Evolutionary conservation across 2,329 filamentous ascomycete species (phyloP), one percentile per base, ranked within the genome.

Genomic region (Fusarium beomiforme): DNA sequence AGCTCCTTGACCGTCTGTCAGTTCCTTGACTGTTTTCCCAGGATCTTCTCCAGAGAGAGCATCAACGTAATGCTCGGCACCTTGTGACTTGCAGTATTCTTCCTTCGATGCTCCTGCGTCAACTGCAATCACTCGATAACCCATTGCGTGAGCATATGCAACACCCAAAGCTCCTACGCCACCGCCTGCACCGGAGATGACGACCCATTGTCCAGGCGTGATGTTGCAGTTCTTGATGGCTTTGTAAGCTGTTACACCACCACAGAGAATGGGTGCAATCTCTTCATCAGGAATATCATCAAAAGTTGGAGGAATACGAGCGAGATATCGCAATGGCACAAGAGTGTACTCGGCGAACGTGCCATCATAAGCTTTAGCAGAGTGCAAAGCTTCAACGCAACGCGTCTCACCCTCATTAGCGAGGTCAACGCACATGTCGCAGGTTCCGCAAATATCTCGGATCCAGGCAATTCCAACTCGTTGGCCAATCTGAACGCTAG

Each of bases 231-330:
- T 67, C 69, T 82, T 83, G 57, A 83, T 67, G 0, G 80, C 82
- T 64, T 81, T 82, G 63, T 84, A 84, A 4, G 82, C 82, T 3
- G 83, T 84, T 1, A 84, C 81, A 1, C 83, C 83, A 8, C 79
- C 82, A 57, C 83, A 85, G 19, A 84, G 70, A 17, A 85, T 78
- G 0, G 83, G 83, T 1, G 81, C 83, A 2, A 83, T 73, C 12
- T 76, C 61, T 54, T 83, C 80, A 36, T 83, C 82, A 0, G 75
- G 64, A 7, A 82, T 64, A 16, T 69, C 74, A 14, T 78, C 76
- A 2, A 72, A 71, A 0, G 11, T 26, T 19, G 43, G 1, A 2
- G 80, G 70, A 2, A 74, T 68, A 0, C 74, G 72, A 23, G 78
- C 69, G 10, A 81, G 55, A 58, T 83, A 83, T 11, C 77, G 73